Evolutionary conservation across 116 monocot genomes (phyloP).

Genomic region (Dioscorea cayenensis): DNA sequence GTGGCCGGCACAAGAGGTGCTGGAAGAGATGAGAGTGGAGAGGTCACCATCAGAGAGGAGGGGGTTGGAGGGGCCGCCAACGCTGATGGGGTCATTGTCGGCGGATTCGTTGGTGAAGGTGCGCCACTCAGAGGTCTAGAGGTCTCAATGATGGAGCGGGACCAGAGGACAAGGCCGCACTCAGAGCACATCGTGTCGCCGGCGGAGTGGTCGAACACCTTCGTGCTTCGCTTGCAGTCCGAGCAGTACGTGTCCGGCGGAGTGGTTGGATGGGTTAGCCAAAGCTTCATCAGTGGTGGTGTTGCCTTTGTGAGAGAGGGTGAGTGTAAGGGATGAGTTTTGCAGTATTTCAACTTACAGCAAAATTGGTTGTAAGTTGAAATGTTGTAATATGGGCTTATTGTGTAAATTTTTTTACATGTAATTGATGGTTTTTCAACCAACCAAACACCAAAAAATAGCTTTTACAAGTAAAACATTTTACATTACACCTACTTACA

Average conservation of each 20-base stretch:
- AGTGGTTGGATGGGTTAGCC: no score
- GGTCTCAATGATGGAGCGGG: constrained; percentile 54
- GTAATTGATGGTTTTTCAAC: no score
- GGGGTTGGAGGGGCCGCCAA: constrained; percentile 54
- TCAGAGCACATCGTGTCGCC: constrained; percentile 61
- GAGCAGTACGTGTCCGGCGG: constrained; percentile 27
- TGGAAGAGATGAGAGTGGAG: constrained; percentile 40
- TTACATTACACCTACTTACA: no score
- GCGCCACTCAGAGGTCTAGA: constrained; percentile 71
- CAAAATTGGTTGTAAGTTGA: no score
- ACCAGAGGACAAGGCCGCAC: constrained; percentile 57
- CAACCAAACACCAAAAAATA: no score
- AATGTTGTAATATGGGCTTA: no score
- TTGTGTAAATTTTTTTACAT: no score
- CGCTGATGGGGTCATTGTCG: constrained; percentile 62
- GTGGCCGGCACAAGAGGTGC: constrained; percentile 38
- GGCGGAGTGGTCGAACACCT: constrained; percentile 54
- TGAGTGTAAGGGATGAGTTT: no score
- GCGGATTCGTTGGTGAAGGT: constrained; percentile 56
- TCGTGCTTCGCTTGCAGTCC: constrained; percentile 48
- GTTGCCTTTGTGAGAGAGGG: no score
- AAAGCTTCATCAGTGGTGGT: no score
- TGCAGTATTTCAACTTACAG: no score
- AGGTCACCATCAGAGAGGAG: constrained; percentile 44
- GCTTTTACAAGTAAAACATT: no score